phyloP scores from a whole-genome alignment of 2,329 filamentous ascomycete genomes.

The Tympanopsis confertula region DNA sequence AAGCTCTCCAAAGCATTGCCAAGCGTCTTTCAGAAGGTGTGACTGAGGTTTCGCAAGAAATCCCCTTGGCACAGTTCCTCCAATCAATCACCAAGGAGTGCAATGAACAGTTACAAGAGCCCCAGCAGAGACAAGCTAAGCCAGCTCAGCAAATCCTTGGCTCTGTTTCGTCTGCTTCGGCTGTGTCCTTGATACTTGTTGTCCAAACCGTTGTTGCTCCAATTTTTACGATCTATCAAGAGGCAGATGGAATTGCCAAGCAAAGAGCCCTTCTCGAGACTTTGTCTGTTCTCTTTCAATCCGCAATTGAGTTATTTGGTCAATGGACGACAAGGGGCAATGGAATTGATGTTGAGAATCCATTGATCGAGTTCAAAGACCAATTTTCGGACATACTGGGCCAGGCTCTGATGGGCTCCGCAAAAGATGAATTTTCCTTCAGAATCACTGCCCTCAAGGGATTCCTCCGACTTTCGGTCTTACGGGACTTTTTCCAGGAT shows the following conservation, averaged over 20 bases:
- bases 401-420: slow-evolving; percentile 35
- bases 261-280: slow-evolving; percentile 51
- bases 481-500: slow-evolving; percentile 33
- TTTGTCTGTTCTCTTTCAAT: slow-evolving; percentile 41
- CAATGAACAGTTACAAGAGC: slow-evolving; percentile 56
- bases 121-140: slow-evolving; percentile 57
- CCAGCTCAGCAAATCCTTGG: slow-evolving; percentile 49
- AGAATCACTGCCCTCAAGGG: slow-evolving; percentile 32
- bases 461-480: slow-evolving; percentile 28
- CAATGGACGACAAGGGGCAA: slow-evolving; percentile 34
- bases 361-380: slow-evolving; percentile 32
- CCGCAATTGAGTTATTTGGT: slow-evolving; percentile 43
- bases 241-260: slow-evolving; percentile 48
- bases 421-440: slow-evolving; percentile 37
- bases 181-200: slow-evolving; percentile 39
- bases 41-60: slow-evolving; percentile 18
- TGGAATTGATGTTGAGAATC: slow-evolving; percentile 22
- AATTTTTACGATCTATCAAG: slow-evolving; percentile 47
- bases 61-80: slow-evolving; percentile 38
- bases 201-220: slow-evolving; percentile 42
- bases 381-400: slow-evolving; percentile 40
- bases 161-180: slow-evolving; percentile 40
- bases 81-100: slow-evolving; percentile 54
- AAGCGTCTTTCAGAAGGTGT: slow-evolving; percentile 35
- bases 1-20: slow-evolving; percentile 40